phyloP scores from a whole-genome alignment of 1,139 yeast genomes.

The Williopsis jadinii region DNA sequence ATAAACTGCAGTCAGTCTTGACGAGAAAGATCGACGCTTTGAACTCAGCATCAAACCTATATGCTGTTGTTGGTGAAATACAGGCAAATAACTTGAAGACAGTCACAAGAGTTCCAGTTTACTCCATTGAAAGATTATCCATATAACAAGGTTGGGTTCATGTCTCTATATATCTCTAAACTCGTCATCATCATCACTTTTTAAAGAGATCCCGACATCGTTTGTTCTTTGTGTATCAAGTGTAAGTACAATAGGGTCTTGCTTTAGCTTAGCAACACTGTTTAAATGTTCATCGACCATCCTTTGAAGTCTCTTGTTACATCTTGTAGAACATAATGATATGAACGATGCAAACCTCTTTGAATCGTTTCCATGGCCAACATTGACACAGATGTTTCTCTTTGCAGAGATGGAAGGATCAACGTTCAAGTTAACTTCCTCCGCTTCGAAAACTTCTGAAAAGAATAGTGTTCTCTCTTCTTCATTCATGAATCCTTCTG shows the following conservation, averaged over 20 bases:
- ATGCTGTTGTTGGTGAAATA: slow-evolving; percentile 50
- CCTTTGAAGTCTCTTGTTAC: slow-evolving; percentile 8
- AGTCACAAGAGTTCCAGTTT: slow-evolving; percentile 39
- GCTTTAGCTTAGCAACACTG: not conserved
- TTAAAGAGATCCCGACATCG: no score
- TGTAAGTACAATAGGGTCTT: slow-evolving; percentile 3
- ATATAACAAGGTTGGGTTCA: not conserved
- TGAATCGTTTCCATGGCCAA: slow-evolving; percentile 17
- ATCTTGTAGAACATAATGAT: slow-evolving; percentile 6
- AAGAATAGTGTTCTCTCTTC: slow-evolving; percentile 13
- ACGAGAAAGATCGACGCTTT: slow-evolving; percentile 43
- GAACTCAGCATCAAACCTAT: slow-evolving; percentile 43
- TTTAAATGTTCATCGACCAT: slow-evolving; percentile 5
- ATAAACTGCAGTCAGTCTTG: slow-evolving; percentile 37
- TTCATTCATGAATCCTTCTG: slow-evolving; percentile 15
- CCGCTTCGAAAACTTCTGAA: slow-evolving; percentile 10
- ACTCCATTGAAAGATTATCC: slow-evolving; percentile 42
- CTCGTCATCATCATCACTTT: slow-evolving; percentile 18
- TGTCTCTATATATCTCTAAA: slow-evolving; percentile 10
- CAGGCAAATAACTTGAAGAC: slow-evolving; percentile 26
- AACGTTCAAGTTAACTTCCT: slow-evolving; percentile 5
- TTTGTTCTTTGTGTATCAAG: not conserved
- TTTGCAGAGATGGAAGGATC: slow-evolving; percentile 19
- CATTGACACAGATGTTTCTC: slow-evolving; percentile 7
- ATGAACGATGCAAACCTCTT: slow-evolving; percentile 15